A percentile compares a stretch with the other conserved stretches of the same genome.
These are phyloP conservation scores for Yamadazyma akitaensis DNA, from an alignment of 805 yeast genomes.

Conservation along the genomic window DNA sequence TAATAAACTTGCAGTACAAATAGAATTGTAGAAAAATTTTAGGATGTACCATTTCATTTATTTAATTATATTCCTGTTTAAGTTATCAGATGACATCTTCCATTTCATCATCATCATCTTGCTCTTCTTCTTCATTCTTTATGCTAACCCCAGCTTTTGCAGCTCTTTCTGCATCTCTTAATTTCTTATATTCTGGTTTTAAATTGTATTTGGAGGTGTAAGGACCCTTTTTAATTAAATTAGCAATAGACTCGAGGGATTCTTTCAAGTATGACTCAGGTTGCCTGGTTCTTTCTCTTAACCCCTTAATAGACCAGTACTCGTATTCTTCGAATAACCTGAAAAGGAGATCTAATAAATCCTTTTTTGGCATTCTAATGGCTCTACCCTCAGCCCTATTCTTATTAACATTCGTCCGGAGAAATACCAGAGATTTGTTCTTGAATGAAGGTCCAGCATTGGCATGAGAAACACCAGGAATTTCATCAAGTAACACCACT, in stretches of 20 bases:
- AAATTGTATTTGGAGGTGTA: slow-evolving; percentile 88
- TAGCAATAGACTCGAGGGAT: slow-evolving; percentile 85
- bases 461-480: slow-evolving; percentile 85
- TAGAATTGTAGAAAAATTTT: neutral
- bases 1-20: neutral
- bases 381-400: slow-evolving; percentile 77
- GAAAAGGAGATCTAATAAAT: slow-evolving; percentile 82
- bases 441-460: slow-evolving; percentile 82
- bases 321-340: slow-evolving; percentile 90
- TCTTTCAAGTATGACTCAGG: slow-evolving; percentile 93
- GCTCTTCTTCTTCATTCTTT: slow-evolving; percentile 37
- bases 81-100: slow-evolving; percentile 58
- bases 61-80: no score
- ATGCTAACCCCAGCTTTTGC: slow-evolving; percentile 54
- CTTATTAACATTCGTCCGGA: slow-evolving; percentile 39
- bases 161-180: slow-evolving; percentile 73
- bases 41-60: no score
- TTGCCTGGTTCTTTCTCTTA: slow-evolving; percentile 90
- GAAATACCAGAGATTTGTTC: slow-evolving; percentile 64
- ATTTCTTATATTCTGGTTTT: slow-evolving; percentile 82
- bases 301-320: slow-evolving; percentile 93
- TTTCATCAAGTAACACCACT: slow-evolving; percentile 69
- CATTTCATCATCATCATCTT: slow-evolving; percentile 66
- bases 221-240: slow-evolving; percentile 90
- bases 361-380: slow-evolving; percentile 90